Percentiles rank a stretch among this genome's conserved stretches.
phyloP scores from a whole-genome alignment of 805 yeast species.

The Pichia ethanolica region DNA sequence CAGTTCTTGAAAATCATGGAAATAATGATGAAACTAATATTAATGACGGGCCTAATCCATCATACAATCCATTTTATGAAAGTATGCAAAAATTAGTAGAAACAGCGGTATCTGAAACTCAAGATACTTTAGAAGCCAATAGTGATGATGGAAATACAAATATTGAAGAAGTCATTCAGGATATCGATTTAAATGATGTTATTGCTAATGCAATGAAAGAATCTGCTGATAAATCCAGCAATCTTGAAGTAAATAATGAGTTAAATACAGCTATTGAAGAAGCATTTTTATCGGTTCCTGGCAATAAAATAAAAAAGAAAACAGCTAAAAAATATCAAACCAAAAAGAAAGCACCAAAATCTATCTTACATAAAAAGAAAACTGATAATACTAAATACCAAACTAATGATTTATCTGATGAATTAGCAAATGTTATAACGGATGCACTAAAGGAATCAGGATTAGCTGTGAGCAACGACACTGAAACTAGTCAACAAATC shows the following conservation, averaged over 20 bases:
- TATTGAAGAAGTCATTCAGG: conserved; percentile 9
- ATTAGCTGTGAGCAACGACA: background rate
- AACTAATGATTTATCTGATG: conserved; percentile 7
- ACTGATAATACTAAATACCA: background rate
- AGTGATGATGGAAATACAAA: background rate
- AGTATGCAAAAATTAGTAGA: conserved; percentile 6
- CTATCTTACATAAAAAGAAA: background rate
- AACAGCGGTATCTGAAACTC: background rate
- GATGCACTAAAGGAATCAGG: conserved; percentile 17
- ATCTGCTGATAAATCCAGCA: conserved; percentile 17
- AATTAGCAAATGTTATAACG: conserved; percentile 19
- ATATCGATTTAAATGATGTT: conserved; percentile 13
- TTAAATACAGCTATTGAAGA: conserved; percentile 5
- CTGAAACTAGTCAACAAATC: background rate
- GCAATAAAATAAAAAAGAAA: background rate
- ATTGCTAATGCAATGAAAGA: conserved; percentile 16
- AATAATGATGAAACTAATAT: background rate
- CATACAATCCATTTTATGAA: conserved; percentile 5
- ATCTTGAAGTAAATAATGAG: conserved; percentile 4
- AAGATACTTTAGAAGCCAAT: background rate
- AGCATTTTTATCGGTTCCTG: conserved; percentile 5
- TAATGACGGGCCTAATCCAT: too few relatives aligned
- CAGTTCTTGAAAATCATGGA: conserved; percentile 1
- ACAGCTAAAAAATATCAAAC: background rate
- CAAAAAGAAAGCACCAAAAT: conserved; percentile 1